Conservation (phyloP, 306 rosid species). For the Pyrus bretschneideri region DNA sequence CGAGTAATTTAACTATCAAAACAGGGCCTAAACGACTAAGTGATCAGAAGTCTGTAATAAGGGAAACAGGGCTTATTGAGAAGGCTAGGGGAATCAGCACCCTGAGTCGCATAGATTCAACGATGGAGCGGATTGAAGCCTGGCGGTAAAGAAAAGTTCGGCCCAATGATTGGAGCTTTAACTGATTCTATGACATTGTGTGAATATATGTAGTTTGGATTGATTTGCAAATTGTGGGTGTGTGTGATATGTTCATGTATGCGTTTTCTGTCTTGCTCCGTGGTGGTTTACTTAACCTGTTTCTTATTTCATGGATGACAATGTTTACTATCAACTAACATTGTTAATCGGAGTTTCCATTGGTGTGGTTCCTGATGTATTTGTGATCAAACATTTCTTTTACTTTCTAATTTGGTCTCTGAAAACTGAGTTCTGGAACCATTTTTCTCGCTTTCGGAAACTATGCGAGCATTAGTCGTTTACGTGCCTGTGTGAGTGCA, state of each 20-base stretch:
- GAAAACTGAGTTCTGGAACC: neutral
- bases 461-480: neutral
- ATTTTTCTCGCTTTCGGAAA: neutral
- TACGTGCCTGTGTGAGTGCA: neutral
- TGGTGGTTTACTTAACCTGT: conserved; percentile 30
- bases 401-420: neutral
- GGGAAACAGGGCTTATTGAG: conserved; percentile 27
- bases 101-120: conserved; percentile 39
- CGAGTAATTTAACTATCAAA: conserved; percentile 36
- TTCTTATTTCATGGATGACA: conserved; percentile 23
- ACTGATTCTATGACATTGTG: conserved; percentile 27
- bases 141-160: conserved; percentile 48
- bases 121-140: conserved; percentile 51
- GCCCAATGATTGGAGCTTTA: conserved; percentile 4
- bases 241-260: conserved; percentile 35
- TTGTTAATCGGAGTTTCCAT: conserved; percentile 20
- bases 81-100: conserved; percentile 43
- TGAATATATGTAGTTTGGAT: conserved; percentile 26
- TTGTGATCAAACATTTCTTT: neutral
- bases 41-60: conserved; percentile 28
- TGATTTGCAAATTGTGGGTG: conserved; percentile 18
- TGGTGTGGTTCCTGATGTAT: conserved; percentile 20
- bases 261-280: conserved; percentile 14
- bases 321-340: conserved; percentile 24
- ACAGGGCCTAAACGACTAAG: conserved; percentile 31